phyloP scores from a whole-genome alignment of 1,139 yeast genomes.

The Pichia sp. region DNA sequence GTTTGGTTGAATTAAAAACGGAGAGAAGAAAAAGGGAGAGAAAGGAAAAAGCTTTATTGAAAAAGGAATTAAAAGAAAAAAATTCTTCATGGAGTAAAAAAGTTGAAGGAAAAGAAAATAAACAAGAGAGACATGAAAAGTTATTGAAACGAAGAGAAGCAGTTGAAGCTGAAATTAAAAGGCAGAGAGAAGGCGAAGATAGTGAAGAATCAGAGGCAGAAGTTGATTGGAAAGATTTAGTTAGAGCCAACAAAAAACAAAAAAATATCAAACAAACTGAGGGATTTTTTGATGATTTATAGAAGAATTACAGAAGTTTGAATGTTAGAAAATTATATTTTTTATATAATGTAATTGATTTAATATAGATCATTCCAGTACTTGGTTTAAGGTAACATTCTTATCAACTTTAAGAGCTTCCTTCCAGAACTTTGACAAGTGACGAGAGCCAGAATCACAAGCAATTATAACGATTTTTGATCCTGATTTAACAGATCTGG shows the following conservation, averaged over 20 bases:
- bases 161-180: constrained; percentile 49
- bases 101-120: constrained; percentile 54
- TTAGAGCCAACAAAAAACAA: constrained; percentile 56
- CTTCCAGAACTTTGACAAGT: constrained; percentile 89
- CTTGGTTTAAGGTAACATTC: constrained; percentile 20
- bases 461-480: constrained; percentile 78
- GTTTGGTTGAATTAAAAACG: constrained; percentile 53
- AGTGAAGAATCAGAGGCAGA: constrained; percentile 40
- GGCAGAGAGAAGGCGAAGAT: constrained; percentile 31
- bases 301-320: constrained; percentile 12
- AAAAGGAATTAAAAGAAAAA: constrained; percentile 44
- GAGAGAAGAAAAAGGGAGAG: constrained; percentile 32
- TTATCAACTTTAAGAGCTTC: constrained; percentile 37
- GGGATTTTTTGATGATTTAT: constrained; percentile 71
- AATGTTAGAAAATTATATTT: no score
- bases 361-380: constrained; percentile 9
- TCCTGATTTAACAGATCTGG: constrained; percentile 49
- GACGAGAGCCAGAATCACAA: constrained; percentile 89
- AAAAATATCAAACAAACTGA: constrained; percentile 40
- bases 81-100: constrained; percentile 81
- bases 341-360: no score
- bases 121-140: constrained; percentile 57
- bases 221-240: constrained; percentile 85
- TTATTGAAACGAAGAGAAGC: constrained; percentile 59
- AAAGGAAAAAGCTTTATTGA: constrained; percentile 39